Conservation (phyloP, 306 rosid species). For the Prunus fruticosa region DNA sequence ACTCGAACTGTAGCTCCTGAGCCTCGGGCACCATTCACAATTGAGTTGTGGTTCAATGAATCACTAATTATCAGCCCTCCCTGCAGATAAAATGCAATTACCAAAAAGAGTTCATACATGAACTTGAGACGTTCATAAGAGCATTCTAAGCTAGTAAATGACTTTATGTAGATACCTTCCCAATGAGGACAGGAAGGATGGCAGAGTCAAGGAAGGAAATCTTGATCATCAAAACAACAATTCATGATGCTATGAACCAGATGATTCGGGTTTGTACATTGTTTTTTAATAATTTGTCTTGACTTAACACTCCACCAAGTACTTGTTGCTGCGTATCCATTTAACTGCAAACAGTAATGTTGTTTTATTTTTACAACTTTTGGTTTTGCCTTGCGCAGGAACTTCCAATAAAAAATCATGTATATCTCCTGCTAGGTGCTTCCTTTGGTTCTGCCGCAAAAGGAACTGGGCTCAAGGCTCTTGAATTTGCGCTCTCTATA, state of each 20-base stretch:
- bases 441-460: constrained; percentile 98
- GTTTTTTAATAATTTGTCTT: constrained; percentile 1
- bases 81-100: constrained; percentile 23
- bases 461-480: constrained; percentile 99
- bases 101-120: neutral
- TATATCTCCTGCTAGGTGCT: constrained; percentile 93
- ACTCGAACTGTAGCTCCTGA: constrained; percentile 67
- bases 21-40: constrained; percentile 76
- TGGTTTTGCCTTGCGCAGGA: constrained; percentile 63
- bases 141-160: neutral
- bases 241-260: constrained; percentile 89
- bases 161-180: constrained; percentile 47
- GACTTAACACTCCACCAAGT: neutral
- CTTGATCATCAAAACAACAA: constrained; percentile 84
- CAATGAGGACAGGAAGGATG: constrained; percentile 66
- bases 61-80: constrained; percentile 72
- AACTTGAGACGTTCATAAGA: neutral
- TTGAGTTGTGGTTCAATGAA: constrained; percentile 68
- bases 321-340: neutral
- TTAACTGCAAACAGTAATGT: neutral
- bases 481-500: constrained; percentile 90
- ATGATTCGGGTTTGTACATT: constrained; percentile 67
- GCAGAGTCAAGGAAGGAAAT: constrained; percentile 88
- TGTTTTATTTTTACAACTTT: constrained; percentile 13
- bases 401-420: constrained; percentile 79